Base-by-base conservation (phyloP, 495 filamentous ascomycete genomes). In the Copromyces sp. region DNA sequence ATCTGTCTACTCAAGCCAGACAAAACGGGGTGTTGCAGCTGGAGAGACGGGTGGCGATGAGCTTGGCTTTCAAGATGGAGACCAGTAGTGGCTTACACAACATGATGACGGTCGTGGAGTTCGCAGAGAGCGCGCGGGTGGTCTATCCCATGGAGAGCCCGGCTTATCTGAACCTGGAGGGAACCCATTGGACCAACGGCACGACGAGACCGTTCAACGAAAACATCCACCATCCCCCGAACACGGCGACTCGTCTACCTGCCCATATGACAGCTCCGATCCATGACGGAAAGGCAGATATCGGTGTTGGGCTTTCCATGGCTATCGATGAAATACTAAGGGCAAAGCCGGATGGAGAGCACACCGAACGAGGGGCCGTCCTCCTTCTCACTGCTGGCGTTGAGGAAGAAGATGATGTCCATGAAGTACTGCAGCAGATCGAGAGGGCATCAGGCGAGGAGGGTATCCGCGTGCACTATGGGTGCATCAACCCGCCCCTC, bases 391-490 rank as follows among this genome's bases (percentile, higher is more conserved):
- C 74, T 3, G 32, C 73, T 41, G 73, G 77, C 9, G 41, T 70
- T 4, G 73, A 76, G 41, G 40, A 59, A 20, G 32, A 45, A 68
- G 39, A 71, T 5, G 71, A 32, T 8, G 38, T 61, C 2, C 59
- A 59, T 2, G 39, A 71, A 32, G 59, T 69, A 4, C 70, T 74
- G 8, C 12, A 17, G 9, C 75, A 77, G 47, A 37, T 76, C 11
- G 40, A 61, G n/a, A 72, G 76, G 32, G 75, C 77, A 24, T 24
- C 14, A 6, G 39, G 69, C 9, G 76, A 78, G 40, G 76, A 78
- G 40, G 77, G 74, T 53, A 75, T 78, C 44, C 72, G 77, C 39
- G 73, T 78, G 5, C 75, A 78, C 68, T 76, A 76, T 40, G 76
- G 45, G 2, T 77, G 77, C 44, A 72, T 77, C 70, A 73, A 70